These are phyloP conservation scores for Mycena alexandri DNA, from an alignment of 768 basidiomycete genomes.

Conservation along the genomic window DNA sequence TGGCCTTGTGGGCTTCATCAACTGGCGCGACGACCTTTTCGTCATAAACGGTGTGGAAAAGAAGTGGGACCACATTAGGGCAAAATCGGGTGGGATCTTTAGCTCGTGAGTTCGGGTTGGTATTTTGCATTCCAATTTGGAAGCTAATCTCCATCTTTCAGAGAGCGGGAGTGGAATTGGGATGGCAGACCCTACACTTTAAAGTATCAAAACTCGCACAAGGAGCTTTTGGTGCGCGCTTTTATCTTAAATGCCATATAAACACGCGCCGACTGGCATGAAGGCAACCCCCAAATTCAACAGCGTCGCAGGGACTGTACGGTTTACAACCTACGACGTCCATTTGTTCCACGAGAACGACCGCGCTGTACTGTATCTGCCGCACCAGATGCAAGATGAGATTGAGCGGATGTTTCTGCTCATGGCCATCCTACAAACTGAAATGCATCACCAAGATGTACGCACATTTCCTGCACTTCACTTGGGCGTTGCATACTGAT, in stretches of 20 bases:
- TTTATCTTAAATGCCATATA: too few species aligned
- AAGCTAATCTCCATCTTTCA: not conserved
- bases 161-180: constrained; percentile 23
- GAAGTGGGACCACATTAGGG: constrained; percentile 1
- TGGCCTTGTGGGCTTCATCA: constrained; percentile 18
- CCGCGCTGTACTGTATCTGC: constrained; percentile 16
- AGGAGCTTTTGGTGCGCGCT: constrained; percentile 19
- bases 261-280: not conserved
- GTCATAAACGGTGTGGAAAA: constrained; percentile 16
- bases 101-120: constrained; percentile 7
- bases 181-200: constrained; percentile 2
- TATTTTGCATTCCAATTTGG: too few species aligned
- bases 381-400: constrained; percentile 26
- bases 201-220: constrained; percentile 5
- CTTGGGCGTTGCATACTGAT: too few species aligned
- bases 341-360: constrained; percentile 24
- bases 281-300: constrained; percentile 15
- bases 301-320: constrained; percentile 7
- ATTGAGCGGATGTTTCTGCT: constrained; percentile 28
- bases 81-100: not conserved
- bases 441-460: constrained; percentile 27
- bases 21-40: constrained; percentile 30
- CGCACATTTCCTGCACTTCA: not conserved
- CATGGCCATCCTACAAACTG: constrained; percentile 24
- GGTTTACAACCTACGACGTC: constrained; percentile 9